Evolutionary conservation across 805 yeast genomes (phyloP).

Genomic region (Wickerhamomyces silvicola): DNA sequence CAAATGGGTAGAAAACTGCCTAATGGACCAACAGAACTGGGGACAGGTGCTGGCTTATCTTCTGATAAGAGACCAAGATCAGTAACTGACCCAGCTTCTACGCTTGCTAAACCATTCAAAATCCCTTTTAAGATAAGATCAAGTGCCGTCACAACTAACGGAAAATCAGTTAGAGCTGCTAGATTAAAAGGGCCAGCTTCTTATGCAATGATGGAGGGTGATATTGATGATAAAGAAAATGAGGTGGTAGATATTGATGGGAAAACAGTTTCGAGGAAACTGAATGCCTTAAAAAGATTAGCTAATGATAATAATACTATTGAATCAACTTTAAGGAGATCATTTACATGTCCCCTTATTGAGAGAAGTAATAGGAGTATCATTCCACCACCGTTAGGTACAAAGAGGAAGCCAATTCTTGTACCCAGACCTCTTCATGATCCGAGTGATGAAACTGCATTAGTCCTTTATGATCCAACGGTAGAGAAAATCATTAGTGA

Average conservation of each 20-base stretch:
- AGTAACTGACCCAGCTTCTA: constrained; percentile 42
- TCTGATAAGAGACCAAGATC: constrained; percentile 47
- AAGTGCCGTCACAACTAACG: constrained; percentile 15
- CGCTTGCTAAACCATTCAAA: constrained; percentile 61
- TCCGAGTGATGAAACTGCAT: constrained; percentile 88
- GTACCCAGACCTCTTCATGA: constrained; percentile 95
- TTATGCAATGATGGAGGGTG: constrained; percentile 33
- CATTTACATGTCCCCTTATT: constrained; percentile 59
- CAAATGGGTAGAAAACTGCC: constrained; percentile 34
- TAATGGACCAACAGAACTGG: constrained; percentile 42
- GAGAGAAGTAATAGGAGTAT: constrained; percentile 25
- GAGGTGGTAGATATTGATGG: constrained; percentile 30
- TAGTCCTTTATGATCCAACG: constrained; percentile 92
- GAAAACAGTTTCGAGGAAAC: constrained; percentile 27
- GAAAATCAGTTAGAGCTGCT: constrained; percentile 22
- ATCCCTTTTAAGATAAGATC: constrained; percentile 45
- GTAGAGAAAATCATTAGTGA: constrained; percentile 45
- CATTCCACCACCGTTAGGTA: constrained; percentile 83
- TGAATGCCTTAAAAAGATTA: constrained; percentile 56
- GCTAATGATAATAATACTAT: constrained; percentile 31
- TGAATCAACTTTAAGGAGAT: constrained; percentile 36
- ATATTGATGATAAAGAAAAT: constrained; percentile 26
- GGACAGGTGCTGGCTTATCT: constrained; percentile 67
- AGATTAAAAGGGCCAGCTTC: constrained; percentile 32
- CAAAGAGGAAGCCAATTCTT: constrained; percentile 56